These are phyloP conservation scores for Sungouiozyma ichnusensis DNA, from an alignment of 805 yeast genomes.

Conservation along the genomic window DNA sequence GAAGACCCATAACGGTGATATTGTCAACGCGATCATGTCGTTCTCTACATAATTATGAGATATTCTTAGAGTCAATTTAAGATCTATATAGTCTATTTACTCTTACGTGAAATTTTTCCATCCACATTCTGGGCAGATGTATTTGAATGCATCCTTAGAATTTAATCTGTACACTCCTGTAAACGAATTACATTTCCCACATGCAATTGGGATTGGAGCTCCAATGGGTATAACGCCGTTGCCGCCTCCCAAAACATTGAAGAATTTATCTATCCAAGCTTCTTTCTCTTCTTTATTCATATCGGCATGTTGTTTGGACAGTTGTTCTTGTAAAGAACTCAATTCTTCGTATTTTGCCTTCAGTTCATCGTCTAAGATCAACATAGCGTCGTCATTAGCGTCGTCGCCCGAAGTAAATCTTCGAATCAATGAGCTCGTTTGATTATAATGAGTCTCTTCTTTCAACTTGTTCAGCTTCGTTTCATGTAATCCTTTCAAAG, in stretches of 20 bases:
- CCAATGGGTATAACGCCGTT: constrained; percentile 8
- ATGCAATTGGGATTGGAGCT: constrained; percentile 8
- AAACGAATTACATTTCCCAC: constrained; percentile 17
- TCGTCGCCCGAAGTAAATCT: constrained; percentile 49
- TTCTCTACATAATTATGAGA: constrained; percentile 31
- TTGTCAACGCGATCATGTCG: constrained; percentile 93
- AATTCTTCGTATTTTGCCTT: constrained; percentile 31
- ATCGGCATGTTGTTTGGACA: constrained; percentile 10
- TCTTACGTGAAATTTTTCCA: constrained; percentile 1
- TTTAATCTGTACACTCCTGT: constrained; percentile 18
- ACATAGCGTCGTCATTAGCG: constrained; percentile 35
- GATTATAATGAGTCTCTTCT: constrained; percentile 59
- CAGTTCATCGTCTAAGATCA: constrained; percentile 35
- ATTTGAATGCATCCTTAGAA: constrained; percentile 13
- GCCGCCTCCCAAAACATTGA: constrained; percentile 24
- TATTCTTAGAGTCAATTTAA: no score
- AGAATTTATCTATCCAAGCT: constrained; percentile 28
- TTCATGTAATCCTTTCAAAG: constrained; percentile 37
- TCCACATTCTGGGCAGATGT: constrained; percentile 23
- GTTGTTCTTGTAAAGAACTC: constrained; percentile 29
- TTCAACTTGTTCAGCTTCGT: constrained; percentile 57
- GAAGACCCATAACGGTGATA: constrained; percentile 80
- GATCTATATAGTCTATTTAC: constrained; percentile 3
- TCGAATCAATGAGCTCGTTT: constrained; percentile 62
- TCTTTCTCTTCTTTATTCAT: constrained; percentile 20